Evolutionary conservation across 805 yeast species (phyloP), one percentile per base, ranked within the genome.

Genomic region (Saccharomyces mikatae): DNA sequence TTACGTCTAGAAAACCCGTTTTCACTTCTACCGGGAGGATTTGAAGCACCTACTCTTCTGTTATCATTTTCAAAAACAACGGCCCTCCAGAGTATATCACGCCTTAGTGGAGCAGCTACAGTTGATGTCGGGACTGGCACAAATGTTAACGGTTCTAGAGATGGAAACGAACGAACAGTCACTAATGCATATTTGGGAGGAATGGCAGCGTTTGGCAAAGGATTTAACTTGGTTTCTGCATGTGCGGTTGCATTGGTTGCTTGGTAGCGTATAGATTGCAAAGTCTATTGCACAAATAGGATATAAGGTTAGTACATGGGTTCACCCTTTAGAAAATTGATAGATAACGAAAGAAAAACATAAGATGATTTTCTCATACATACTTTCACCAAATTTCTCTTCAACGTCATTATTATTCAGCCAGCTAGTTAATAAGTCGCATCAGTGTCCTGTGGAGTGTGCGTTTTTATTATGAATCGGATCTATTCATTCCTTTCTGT

Each of bases 1-100:
- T 94, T 94, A 65, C 80, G 80, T 71, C 95, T 80, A 26, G 96
- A 86, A 70, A 81, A 91, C 56, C 91, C 90, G 71, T 86, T 86
- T 62, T 89, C 92, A 41, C 88, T 80, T 71, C 97, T 85, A 55
- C 94, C 89, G 41, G 89, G 86, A 31, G 94, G 95, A 65, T 85
- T 86, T 1, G 89, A 83, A 1, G 97, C 79, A 47, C 97, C 97
- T 10, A 89, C 96, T 70, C 97, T 83, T 59, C 83, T 83, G 59
- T 81, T 82, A 68, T 94, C 97, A 41, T 91, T 86, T 75, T 94
- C 99, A 76, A 78, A 89, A 2, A 88, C 87, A 31, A 89, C 97
- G 1, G 98, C 96, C 65, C 84, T 82, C 97, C 98, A 94, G 56
- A 94, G 79, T 31, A 91, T 72, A 70, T 94, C 99, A 71, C 96